These are phyloP conservation scores for Cephalotrichum gorgonifer DNA, from an alignment of 2,329 filamentous ascomycete genomes.

Conservation along the genomic window DNA sequence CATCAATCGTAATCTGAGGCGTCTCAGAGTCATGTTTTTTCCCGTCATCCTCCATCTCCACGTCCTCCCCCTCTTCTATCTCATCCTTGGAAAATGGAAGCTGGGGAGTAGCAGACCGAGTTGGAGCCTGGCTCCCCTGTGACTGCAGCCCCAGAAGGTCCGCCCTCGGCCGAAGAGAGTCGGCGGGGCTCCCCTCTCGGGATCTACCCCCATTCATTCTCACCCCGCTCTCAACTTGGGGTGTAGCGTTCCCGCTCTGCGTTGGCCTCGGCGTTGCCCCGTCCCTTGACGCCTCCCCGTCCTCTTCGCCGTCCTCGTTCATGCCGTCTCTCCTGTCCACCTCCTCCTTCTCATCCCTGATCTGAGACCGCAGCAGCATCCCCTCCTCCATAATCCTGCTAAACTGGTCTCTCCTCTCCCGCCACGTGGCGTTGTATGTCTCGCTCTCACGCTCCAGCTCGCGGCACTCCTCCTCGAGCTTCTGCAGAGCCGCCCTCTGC, in stretches of 20 bases:
- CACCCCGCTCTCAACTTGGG: conserved; percentile 3
- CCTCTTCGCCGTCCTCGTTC: conserved; percentile 56
- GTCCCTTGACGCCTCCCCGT: conserved; percentile 33
- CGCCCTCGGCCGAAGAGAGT: conserved; percentile 12
- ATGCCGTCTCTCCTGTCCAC: conserved; percentile 80
- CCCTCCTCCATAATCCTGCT: conserved; percentile 83
- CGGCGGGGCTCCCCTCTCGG: conserved; percentile 19
- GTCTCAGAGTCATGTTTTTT: conserved; percentile 30
- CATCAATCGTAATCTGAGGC: conserved; percentile 38
- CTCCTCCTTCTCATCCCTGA: conserved; percentile 92
- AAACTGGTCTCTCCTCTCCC: conserved; percentile 77
- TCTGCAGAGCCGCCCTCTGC: conserved; percentile 64
- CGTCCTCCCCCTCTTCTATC: conserved; percentile 39
- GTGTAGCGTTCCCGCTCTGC: conserved; percentile 24
- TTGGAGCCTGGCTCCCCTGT: conserved; percentile 20
- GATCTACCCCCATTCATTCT: conserved; percentile 2
- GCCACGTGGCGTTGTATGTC: conserved; percentile 74
- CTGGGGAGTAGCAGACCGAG: conserved; percentile 17
- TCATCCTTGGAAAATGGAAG: conserved; percentile 18
- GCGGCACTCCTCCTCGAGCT: conserved; percentile 78
- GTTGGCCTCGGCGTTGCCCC: conserved; percentile 41
- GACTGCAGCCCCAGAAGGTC: conserved; percentile 6
- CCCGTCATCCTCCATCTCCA: conserved; percentile 43
- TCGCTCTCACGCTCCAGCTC: conserved; percentile 78
- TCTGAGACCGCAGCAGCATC: conserved; percentile 72